Evolutionary conservation across 768 basidiomycete species (phyloP).

Genomic region (Hericium rajendrae): DNA sequence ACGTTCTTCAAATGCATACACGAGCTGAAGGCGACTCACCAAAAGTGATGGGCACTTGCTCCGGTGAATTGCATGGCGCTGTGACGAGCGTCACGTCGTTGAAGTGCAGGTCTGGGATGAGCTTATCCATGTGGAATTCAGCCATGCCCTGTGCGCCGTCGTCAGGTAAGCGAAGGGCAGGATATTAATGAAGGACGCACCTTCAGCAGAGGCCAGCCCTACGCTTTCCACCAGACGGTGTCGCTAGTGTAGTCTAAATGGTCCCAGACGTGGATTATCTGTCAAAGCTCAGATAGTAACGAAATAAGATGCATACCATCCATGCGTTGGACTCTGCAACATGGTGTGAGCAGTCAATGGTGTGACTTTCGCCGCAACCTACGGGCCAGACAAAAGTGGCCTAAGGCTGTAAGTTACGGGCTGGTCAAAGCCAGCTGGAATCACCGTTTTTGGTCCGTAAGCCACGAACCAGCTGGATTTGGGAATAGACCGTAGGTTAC

Average conservation of each 20-base stretch:
- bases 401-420: too few species aligned
- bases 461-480: too few species aligned
- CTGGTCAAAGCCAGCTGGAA: too few species aligned
- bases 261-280: slow-evolving; percentile 79
- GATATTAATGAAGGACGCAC: too few species aligned
- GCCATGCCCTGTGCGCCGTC: slow-evolving; percentile 50
- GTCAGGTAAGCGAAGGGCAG: too few species aligned
- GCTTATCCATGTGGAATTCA: slow-evolving; percentile 62
- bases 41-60: slow-evolving; percentile 61
- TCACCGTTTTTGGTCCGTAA: too few species aligned
- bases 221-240: slow-evolving; percentile 54
- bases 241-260: slow-evolving; percentile 70
- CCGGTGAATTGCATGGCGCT: slow-evolving; percentile 69
- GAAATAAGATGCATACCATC: slow-evolving; percentile 46
- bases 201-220: slow-evolving; percentile 72
- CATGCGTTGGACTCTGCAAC: slow-evolving; percentile 53
- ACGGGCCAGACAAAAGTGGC: too few species aligned
- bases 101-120: slow-evolving; percentile 54
- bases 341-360: not conserved
- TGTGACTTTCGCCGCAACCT: too few species aligned
- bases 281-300: not conserved
- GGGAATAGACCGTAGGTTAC: too few species aligned
- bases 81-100: slow-evolving; percentile 66
- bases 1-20: too few species aligned
- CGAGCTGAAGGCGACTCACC: slow-evolving; percentile 31